Percentiles rank a stretch among this genome's conserved stretches.
These are phyloP conservation scores for Solanum hybrid DNA, from an alignment of 305 asterid species.

Conservation along the genomic window DNA sequence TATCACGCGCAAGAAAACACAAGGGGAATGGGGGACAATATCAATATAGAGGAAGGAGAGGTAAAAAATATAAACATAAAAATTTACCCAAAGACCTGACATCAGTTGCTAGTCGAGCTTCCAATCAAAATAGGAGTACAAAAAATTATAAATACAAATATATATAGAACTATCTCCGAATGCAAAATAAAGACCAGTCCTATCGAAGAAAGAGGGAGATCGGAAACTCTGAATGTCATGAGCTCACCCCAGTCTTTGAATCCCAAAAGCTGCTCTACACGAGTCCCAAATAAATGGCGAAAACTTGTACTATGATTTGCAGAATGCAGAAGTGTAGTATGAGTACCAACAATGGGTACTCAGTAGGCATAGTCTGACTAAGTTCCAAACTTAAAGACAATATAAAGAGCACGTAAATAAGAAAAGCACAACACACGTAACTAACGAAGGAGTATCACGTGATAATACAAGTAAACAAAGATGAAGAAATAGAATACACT, in stretches of 20 bases:
- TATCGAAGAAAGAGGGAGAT: not conserved
- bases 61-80: not conserved
- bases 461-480: not conserved
- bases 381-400: not conserved
- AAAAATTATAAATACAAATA: not conserved
- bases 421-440: not conserved
- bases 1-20: not conserved
- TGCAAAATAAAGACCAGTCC: not conserved
- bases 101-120: not conserved
- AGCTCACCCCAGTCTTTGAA: too few relatives aligned
- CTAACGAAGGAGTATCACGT: not conserved
- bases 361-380: not conserved
- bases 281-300: not conserved
- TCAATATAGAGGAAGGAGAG: not conserved
- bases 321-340: not conserved
- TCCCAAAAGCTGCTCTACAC: not conserved
- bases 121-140: not conserved
- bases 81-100: not conserved
- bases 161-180: not conserved
- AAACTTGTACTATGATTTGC: not conserved
- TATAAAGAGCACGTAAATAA: not conserved
- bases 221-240: too few relatives aligned
- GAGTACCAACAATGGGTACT: not conserved
- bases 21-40: not conserved
- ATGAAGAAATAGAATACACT: not conserved